Evolutionary conservation across 2,329 filamentous ascomycete genomes (phyloP).

Genomic region (Botrytis aclada): DNA sequence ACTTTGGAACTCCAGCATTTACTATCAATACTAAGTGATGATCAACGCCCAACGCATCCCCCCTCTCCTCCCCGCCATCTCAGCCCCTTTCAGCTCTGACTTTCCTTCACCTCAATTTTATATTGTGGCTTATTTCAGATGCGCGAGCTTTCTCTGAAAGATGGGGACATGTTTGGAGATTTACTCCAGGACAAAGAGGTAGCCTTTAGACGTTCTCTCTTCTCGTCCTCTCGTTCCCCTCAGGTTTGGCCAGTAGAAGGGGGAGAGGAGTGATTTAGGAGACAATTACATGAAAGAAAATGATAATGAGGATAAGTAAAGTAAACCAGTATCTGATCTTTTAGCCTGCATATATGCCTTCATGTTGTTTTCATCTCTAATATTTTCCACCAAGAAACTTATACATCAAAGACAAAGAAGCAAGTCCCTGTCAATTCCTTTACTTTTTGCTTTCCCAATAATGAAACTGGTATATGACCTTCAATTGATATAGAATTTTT

Average conservation of each 20-base stretch:
- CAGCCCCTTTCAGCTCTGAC: not conserved
- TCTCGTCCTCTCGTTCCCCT: not conserved
- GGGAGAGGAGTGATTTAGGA: not conserved
- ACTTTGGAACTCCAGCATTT: not conserved
- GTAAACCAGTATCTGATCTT: not conserved
- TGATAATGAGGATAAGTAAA: not conserved
- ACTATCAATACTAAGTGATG: not conserved
- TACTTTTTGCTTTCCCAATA: not conserved
- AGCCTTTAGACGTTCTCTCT: not conserved
- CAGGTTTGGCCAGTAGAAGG: not conserved
- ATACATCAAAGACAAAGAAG: not conserved
- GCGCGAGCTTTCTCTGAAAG: not conserved
- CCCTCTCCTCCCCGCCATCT: not conserved
- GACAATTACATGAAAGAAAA: not conserved
- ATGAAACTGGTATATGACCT: not conserved
- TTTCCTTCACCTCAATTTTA: no score
- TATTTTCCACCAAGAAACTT: not conserved
- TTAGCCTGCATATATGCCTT: not conserved
- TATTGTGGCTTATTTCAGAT: not conserved
- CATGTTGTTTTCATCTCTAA: not conserved
- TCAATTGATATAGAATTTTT: not conserved
- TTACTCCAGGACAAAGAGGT: not conserved
- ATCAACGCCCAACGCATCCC: not conserved
- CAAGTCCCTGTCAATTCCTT: not conserved
- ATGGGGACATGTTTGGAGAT: not conserved